Evolutionary conservation across 805 yeast genomes (phyloP).

Genomic region (Candida ponderosae): DNA sequence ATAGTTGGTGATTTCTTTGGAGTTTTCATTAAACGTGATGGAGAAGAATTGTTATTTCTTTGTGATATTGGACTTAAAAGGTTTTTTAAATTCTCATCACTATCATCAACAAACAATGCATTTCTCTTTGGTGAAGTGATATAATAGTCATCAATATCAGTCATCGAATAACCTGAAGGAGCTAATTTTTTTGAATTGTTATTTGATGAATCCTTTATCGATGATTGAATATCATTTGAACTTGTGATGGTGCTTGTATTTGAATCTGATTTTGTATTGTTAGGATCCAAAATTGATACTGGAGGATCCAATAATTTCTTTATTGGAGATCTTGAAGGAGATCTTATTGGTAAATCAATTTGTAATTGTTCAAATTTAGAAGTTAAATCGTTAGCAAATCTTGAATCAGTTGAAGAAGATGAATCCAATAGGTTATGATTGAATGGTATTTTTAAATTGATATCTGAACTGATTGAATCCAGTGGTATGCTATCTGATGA

Average conservation of each 20-base stretch:
- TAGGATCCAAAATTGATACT: constrained; percentile 1
- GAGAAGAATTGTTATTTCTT: not conserved
- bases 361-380: not conserved
- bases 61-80: no score
- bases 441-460: no score
- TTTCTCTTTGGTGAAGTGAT: not conserved
- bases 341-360: not conserved
- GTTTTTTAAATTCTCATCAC: not conserved
- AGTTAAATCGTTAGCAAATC: not conserved
- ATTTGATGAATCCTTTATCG: not conserved
- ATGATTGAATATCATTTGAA: not conserved
- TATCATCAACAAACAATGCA: not conserved
- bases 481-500: not conserved
- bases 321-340: constrained; percentile 6
- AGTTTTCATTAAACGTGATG: not conserved
- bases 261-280: not conserved
- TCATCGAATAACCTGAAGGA: not conserved
- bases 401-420: not conserved
- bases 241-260: not conserved
- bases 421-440: not conserved
- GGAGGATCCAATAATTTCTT: constrained; percentile 15
- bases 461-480: no score
- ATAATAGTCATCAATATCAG: not conserved
- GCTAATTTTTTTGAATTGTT: no score
- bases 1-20: not conserved